Evolutionary conservation across 108 stramenopile species (phyloP), one percentile per base, ranked within the genome.

Genomic region (Ochromonas danica): DNA sequence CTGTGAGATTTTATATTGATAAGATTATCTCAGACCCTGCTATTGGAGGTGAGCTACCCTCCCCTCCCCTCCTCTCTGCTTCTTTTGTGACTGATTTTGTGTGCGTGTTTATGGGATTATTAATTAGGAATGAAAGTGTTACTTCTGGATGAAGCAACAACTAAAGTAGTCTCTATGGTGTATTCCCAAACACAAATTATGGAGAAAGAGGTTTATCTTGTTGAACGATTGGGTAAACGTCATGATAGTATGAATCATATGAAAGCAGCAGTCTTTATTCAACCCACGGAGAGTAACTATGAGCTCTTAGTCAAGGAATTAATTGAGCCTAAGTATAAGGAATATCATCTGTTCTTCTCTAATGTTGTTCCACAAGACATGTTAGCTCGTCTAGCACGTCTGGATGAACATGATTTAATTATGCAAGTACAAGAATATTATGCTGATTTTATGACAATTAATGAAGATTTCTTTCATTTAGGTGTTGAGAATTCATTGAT

Each of bases 341-440:
- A 97, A 83, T 99, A 99, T 83, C 96, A 98, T 84, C 70, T 99
- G 33, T 99, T 93, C 85, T 96, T 99, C 85, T 90, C 91, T 41
- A 95, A 95, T 42, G 92, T 97, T 72, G 71, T 95, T 0, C 83
- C 94, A 31, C 78, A 83, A 22, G 87, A 87, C 3, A 40, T 94
- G 33, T 80, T 99, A 36, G 87, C 93, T 67, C 80, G 92, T 22
- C 80, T 99, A 27, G 96, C 97, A 6, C 92, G 93, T 74, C 87
- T 88, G n/a, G 98, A 99, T 83, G 85, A 85, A 38, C 84, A 87
- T 40, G 94, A 96, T 63, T 82, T 90, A 27, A 91, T 96, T 28
- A 79, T 82, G 62, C 96, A 95, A 87, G 95, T 99, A 0, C 97
- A 97, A 79, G 98, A 99, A 87, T 88, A 84, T 78, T 98, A 95